phyloP scores from a whole-genome alignment of 495 filamentous ascomycete genomes.

The Neurospora sp. region DNA sequence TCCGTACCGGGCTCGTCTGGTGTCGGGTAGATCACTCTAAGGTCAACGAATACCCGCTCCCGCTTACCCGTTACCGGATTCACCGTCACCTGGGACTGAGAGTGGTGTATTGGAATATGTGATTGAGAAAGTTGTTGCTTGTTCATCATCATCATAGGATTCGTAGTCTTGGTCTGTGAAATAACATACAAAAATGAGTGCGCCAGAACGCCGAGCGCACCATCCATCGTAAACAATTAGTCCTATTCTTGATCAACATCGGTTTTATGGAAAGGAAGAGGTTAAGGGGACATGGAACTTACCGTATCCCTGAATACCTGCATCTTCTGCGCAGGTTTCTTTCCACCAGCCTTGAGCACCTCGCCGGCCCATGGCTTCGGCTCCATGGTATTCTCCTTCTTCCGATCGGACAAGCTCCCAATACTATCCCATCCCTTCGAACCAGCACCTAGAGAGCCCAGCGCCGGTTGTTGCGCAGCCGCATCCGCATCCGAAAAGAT shows the following conservation, averaged over 20 bases:
- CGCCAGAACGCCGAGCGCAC: slow-evolving; percentile 43
- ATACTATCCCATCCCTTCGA: slow-evolving; percentile 87
- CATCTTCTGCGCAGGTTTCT: slow-evolving; percentile 71
- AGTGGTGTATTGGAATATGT: slow-evolving; percentile 38
- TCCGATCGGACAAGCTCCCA: slow-evolving; percentile 71
- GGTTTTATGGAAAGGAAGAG: slow-evolving; percentile 24
- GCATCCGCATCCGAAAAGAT: slow-evolving; percentile 78
- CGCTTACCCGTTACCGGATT: slow-evolving; percentile 69
- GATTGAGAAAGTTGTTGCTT: slow-evolving; percentile 34
- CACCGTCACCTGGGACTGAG: slow-evolving; percentile 57
- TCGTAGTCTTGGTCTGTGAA: slow-evolving; percentile 27
- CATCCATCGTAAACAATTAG: slow-evolving; percentile 51
- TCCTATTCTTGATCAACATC: slow-evolving; percentile 91
- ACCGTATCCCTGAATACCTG: slow-evolving; percentile 93
- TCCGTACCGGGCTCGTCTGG: slow-evolving; percentile 56
- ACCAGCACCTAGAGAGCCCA: slow-evolving; percentile 34
- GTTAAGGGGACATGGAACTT: slow-evolving; percentile 37
- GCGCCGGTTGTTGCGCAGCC: slow-evolving; percentile 35
- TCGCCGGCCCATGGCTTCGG: slow-evolving; percentile 88
- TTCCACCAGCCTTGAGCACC: slow-evolving; percentile 77
- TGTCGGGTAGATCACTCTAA: slow-evolving; percentile 75
- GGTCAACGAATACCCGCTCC: slow-evolving; percentile 78
- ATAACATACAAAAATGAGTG: slow-evolving; percentile 44
- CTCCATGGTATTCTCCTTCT: slow-evolving; percentile 86
- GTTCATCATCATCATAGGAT: not conserved